Evolutionary conservation across 1,284 basidiomycete genomes (phyloP).

Genomic region (Stereum hirsutum): DNA sequence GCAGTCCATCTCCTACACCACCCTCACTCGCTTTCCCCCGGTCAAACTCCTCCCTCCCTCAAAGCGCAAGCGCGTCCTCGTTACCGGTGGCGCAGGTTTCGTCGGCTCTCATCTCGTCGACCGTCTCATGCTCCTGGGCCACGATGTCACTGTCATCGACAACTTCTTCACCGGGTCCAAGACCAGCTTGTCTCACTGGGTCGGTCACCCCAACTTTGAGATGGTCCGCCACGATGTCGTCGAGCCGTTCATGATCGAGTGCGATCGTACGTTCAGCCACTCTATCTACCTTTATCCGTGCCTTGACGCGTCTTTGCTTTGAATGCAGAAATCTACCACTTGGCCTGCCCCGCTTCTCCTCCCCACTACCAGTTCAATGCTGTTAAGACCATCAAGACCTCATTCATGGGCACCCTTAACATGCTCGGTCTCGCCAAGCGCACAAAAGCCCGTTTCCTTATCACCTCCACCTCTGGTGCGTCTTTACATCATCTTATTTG

Average conservation of each 20-base stretch:
- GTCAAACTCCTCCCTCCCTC: constrained; percentile 79
- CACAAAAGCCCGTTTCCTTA: constrained; percentile 93
- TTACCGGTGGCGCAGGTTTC: constrained; percentile 96
- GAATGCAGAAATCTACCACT: constrained; percentile 86
- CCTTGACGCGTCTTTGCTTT: neutral
- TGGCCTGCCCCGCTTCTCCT: constrained; percentile 93
- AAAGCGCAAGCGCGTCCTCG: constrained; percentile 80
- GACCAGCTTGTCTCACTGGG: constrained; percentile 89
- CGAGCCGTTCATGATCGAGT: constrained; percentile 95
- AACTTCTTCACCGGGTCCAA: constrained; percentile 98
- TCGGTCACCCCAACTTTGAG: constrained; percentile 98
- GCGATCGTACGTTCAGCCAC: constrained; percentile 65
- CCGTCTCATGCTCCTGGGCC: constrained; percentile 93
- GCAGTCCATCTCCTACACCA: constrained; percentile 84
- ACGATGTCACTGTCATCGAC: constrained; percentile 95
- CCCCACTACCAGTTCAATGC: constrained; percentile 95
- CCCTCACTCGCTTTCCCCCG: constrained; percentile 83
- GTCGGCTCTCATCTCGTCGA: constrained; percentile 97
- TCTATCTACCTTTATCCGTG: neutral
- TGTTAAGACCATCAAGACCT: constrained; percentile 96
- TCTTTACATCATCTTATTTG: constrained; percentile 6
- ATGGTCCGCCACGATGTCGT: constrained; percentile 95
- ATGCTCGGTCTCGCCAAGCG: constrained; percentile 99
- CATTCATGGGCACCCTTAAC: constrained; percentile 94
- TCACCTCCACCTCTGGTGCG: constrained; percentile 85